Evolutionary conservation across 1,284 basidiomycete species (phyloP), one percentile per base, ranked within the genome.

Genomic region (Uromyces viciae-fabae): DNA sequence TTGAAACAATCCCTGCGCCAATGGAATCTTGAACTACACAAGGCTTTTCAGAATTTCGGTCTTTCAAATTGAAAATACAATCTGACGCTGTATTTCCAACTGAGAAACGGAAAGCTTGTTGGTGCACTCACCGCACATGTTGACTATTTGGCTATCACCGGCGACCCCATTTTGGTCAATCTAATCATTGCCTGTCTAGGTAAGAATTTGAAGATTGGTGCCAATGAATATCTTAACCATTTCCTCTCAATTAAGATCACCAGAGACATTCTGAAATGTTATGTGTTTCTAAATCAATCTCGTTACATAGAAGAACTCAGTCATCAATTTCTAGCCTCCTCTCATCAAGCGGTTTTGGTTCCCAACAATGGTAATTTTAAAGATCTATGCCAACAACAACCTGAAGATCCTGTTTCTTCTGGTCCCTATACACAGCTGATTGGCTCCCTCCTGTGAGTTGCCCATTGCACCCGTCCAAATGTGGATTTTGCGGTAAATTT

Each of bases 71-170:
- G 31, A 19, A 42, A 28, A 14, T 58, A 56, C 43, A 36, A 75
- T 19, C 73, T 36, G 4, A 75, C 72, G 2, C 54, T 75, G 11
- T 66, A 66, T 25, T 66, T 42, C 28, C 11, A 66, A n/a, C 7
- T 66, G 11, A 25, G 25, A 8, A 14, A 15, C 11, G 52, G 36
- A 19, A 56, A 52, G 42, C 69, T 75, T 36, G 4, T 56, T 54
- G 73, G 52, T 22, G 49, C 38, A n/a, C n/a, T 75, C 9, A 75
- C 52, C 33, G n/a, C 28, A 11, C 73, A 75, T 60, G 36, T 75
- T 2, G 38, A 71, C 42, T 9, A 71, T n/a, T 25, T 71, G 14
- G n/a, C 68, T 22, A 25, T 71, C 15, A 42, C 40, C 14, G 68
- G 46, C 14, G 25, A 54, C 19, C 19, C 49, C 38, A 3, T n/a